Evolutionary conservation across 2,329 filamentous ascomycete genomes (phyloP), one percentile per base, ranked within the genome.

Genomic region (Fusarium scirpi): DNA sequence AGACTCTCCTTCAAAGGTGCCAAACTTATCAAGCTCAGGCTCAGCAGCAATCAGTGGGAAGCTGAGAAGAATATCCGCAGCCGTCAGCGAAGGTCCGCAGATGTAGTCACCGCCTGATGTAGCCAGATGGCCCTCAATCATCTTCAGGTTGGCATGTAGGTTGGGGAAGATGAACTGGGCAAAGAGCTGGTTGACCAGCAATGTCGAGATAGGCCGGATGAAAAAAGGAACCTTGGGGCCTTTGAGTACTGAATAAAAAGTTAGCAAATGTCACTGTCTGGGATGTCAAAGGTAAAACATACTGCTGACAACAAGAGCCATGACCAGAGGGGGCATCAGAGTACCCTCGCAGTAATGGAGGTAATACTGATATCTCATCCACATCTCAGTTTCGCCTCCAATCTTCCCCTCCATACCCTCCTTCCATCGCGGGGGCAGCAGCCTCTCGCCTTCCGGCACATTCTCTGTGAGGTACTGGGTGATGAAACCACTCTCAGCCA

Each of bases 341-440:
- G 88, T 93, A 13, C 94, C 95, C 81, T 98, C 95, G 8, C 89
- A 86, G 79, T 94, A 98, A 78, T 97, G 92, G 85, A 97, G 88
- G 71, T 89, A 89, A 77, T 93, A 92, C 76, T 86, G 83, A 77
- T 85, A 89, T 52, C 88, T 83, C 78, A 89, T 77, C 83, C 85
- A 90, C 63, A 82, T 84, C 75, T 90, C 86, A 30, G 87, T 89
- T 82, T 91, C 88, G 25, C 88, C 88, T 18, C 86, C 86, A 13
- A 88, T 68, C 73, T 85, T 83, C 55, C 84, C 83, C 76, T 90
- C 87, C 75, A 84, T 82, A n/a, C 87, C 88, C 2, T 85, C 84
- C 74, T 82, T 85, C 83, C 86, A 90, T 65, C 82, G 80, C 72
- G 80, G 78, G 7, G 88, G 89, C 59, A 87, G 78, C 55, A 90